Base-by-base conservation (phyloP, 2,329 filamentous ascomycete genomes). In the Calonectria pteridis region DNA sequence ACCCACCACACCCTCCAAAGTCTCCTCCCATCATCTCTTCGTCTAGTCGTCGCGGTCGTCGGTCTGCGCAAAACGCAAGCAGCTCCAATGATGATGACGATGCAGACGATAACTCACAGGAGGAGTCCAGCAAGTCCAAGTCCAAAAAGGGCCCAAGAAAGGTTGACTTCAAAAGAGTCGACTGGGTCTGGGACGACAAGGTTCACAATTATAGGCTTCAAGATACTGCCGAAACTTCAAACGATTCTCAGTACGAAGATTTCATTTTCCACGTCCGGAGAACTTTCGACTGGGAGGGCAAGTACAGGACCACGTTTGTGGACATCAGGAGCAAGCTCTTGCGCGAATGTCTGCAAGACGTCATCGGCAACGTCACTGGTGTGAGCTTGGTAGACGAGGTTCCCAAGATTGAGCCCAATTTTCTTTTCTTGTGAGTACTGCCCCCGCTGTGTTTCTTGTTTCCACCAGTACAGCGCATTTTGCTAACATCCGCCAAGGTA, bases 241-340 rank as follows among this genome's bases (percentile, higher is more conserved):
- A 81, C 4, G 87, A 87, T n/a, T 81, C 85, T 0, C 84, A 94
- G 77, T 96, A 95, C 83, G 92, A 96, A 73, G 91, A 94, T 73
- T 97, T 93, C 82, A 89, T 95, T 35, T 98, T 98, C 83, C 94
- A 95, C 29, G 94, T 98, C 20, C 91, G 94, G 20, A 90, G 95
- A 69, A 93, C 91, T 18, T 97, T 98, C 82, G 93, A 96, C 82
- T 95, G 91, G 91, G 94, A 97, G 78, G 94, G 95, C 75, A 95
- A 95, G 79, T 96, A 94, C 79, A 88, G 91, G 78, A 81, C 83
- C 80, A 95, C 95, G 0, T 85, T 93, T 18, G 91, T 98, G 63
- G 95, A 98, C 77, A 94, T 98, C 84, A 97, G 96, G 85, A 97
- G 94, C 82, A 95, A 95, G 78, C 85, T 91, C 20, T 87, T 98